phyloP scores from a whole-genome alignment of 257 asterid species.

The Petunia secreta region DNA sequence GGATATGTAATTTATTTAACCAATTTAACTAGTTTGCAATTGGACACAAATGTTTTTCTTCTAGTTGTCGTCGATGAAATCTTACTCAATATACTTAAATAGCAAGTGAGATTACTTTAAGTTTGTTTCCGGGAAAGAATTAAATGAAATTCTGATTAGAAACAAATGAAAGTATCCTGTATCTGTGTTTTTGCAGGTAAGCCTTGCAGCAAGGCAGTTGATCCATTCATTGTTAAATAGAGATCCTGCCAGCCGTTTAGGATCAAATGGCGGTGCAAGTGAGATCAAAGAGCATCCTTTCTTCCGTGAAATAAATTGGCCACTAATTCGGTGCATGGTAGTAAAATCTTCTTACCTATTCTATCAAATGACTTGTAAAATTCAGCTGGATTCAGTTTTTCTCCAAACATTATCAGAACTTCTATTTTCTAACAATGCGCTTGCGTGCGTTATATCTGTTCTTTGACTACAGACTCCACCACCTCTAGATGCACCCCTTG shows the following conservation, averaged over 20 bases:
- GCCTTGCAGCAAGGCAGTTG: constrained; percentile 80
- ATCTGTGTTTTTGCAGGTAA: constrained; percentile 51
- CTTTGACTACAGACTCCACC: constrained; percentile 75
- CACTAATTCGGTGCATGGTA: constrained; percentile 96
- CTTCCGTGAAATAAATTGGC: constrained; percentile 87
- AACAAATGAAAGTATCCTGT: constrained; percentile 15
- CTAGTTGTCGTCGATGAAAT: neutral
- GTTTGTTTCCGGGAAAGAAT: neutral
- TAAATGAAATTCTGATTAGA: neutral
- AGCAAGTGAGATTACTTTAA: neutral
- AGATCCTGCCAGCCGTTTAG: constrained; percentile 84
- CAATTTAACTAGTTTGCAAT: neutral
- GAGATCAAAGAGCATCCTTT: constrained; percentile 90
- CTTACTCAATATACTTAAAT: neutral
- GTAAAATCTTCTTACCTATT: neutral
- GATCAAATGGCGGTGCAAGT: constrained; percentile 85
- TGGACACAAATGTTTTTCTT: neutral
- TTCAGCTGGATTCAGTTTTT: constrained; percentile 9
- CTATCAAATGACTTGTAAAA: neutral
- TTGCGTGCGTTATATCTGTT: neutral
- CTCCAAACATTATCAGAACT: neutral
- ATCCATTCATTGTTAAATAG: constrained; percentile 72
- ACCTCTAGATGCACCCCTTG: constrained; percentile 71
- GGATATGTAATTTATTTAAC: neutral
- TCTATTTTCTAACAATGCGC: neutral